Evolutionary conservation across 805 yeast species (phyloP), one percentile per base, ranked within the genome.

Genomic region (Tetrapisispora pingtungensis): DNA sequence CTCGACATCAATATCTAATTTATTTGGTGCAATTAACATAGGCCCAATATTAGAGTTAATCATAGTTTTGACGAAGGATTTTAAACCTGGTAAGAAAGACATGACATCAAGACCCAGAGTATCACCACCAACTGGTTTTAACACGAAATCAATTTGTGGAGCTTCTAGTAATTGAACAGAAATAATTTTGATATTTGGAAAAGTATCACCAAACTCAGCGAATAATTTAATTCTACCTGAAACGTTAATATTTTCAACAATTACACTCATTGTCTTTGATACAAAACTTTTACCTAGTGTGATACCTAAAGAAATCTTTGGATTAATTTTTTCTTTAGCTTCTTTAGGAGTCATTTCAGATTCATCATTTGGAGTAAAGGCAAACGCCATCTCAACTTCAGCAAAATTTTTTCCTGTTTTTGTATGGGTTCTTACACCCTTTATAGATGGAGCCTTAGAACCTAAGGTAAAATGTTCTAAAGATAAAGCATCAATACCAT

Each of bases 71-170:
- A 84, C 88, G 56, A 84, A 79, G 3, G 78, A 69, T 20, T 85
- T 73, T 57, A 84, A 74, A 49, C 93, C 93, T 4, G 95, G 95
- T 50, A 84, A 73, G 53, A 84, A 72, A 3, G 89, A 79, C 94
- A 84, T 84, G 53, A 84, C 75, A 66, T 84, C 95, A 36, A 84
- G 58, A 49, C 95, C 95, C 48, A 84, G 72, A n/a, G 89, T 80
- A 59, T 84, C 90, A 66, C 94, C 93, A 61, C 93, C 93, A 43
- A 84, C 82, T 10, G 95, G 95, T 59, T 84, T 84, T 69, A 84
- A 74, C 18, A 79, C 81, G 60, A 83, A 84, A 58, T 81, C 89
- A 57, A 84, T 81, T 27, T 73, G 70, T 33, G 93, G 93, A 17
- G 90, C 82, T 60, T 84, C 90, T 56, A 84, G 67, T 55, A 84